A percentile compares a stretch with the other conserved stretches of the same genome.
Conservation (phyloP, 148 eudicot species). For the Chenopodium quinoa region DNA sequence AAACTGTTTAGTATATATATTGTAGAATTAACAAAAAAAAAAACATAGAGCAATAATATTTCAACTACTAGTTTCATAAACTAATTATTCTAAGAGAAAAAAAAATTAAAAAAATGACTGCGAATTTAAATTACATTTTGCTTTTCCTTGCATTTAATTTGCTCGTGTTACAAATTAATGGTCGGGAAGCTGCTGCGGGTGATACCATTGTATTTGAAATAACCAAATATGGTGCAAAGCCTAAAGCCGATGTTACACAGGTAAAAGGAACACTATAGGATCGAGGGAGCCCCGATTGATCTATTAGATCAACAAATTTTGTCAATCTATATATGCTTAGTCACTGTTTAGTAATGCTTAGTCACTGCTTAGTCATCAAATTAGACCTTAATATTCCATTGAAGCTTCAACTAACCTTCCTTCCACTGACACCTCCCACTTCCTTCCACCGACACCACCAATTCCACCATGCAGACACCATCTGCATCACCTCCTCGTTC, state of each 20-base stretch:
- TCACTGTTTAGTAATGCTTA: no score
- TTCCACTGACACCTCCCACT: no score
- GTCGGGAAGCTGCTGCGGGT: neutral
- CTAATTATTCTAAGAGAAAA: neutral
- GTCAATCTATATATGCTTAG: no score
- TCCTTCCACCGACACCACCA: no score
- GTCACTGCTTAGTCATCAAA: no score
- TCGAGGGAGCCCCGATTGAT: neutral
- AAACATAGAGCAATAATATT: neutral
- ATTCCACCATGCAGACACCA: no score
- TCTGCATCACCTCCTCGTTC: no score
- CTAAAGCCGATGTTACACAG: constrained; percentile 28
- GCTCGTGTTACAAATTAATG: constrained; percentile 5
- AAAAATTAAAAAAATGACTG: constrained; percentile 4
- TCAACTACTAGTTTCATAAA: no score
- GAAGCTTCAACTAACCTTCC: no score
- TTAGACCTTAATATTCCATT: no score
- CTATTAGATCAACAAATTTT: no score
- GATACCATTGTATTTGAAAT: constrained; percentile 22
- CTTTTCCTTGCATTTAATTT: constrained; percentile 7
- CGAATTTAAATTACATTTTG: constrained; percentile 5
- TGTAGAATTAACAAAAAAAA: neutral
- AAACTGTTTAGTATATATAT: neutral
- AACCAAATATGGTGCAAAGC: constrained; percentile 20
- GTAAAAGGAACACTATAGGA: neutral